phyloP scores from a whole-genome alignment of 768 basidiomycete genomes.

The Amanita pseudoporphyria region DNA sequence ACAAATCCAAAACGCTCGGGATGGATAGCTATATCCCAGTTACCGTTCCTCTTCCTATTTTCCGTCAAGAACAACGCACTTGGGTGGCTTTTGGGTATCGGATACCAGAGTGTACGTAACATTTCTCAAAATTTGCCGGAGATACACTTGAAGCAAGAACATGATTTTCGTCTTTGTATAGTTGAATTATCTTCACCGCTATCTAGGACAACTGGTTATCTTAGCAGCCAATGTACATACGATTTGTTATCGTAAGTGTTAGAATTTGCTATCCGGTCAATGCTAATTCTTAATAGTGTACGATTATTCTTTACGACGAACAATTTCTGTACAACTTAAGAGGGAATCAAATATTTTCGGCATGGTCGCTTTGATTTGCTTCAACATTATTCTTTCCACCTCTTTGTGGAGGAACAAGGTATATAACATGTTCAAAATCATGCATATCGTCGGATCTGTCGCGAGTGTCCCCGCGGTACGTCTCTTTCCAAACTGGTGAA shows the following conservation, averaged over 20 bases:
- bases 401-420: constrained; percentile 41
- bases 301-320: constrained; percentile 36
- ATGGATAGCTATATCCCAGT: too few species aligned
- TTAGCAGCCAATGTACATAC: background rate
- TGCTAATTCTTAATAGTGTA: constrained; percentile 37
- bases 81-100: too few species aligned
- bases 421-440: constrained; percentile 57
- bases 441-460: constrained; percentile 48
- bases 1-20: background rate
- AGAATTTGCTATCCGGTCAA: background rate
- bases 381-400: constrained; percentile 54
- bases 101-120: background rate
- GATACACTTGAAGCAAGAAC: too few species aligned
- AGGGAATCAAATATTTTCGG: constrained; percentile 37
- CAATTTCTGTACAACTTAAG: constrained; percentile 24
- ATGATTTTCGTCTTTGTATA: background rate
- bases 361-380: constrained; percentile 35
- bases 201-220: background rate
- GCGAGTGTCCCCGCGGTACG: constrained; percentile 48
- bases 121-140: too few species aligned
- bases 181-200: background rate
- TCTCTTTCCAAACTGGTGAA: constrained; percentile 8
- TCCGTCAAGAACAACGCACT: background rate
- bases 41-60: background rate
- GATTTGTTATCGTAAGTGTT: background rate